Percentiles rank a stretch among this genome's conserved stretches.
Evolutionary conservation across 495 filamentous ascomycete species (phyloP).

Genomic region (Penicillium paxilli): DNA sequence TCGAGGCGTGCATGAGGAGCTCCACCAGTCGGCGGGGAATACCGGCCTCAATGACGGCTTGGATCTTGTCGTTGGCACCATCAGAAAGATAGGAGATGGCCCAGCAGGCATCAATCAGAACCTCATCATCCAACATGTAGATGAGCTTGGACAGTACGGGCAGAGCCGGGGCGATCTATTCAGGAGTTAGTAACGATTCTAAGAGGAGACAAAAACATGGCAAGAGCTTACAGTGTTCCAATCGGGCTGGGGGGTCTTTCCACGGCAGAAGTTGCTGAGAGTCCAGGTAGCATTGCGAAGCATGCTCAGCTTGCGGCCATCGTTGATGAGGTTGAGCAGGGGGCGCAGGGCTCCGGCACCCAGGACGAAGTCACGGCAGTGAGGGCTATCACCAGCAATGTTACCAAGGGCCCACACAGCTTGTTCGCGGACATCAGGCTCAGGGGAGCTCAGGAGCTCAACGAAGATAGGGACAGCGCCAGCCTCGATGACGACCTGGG

Average conservation of each 20-base stretch:
- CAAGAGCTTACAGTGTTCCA: slow-evolving; percentile 75
- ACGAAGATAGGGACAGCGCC: slow-evolving; percentile 99
- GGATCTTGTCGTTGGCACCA: slow-evolving; percentile 98
- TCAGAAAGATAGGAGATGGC: slow-evolving; percentile 99
- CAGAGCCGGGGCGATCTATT: slow-evolving; percentile 90
- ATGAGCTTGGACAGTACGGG: slow-evolving; percentile 96
- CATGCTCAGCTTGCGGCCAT: slow-evolving; percentile 99
- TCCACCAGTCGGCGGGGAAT: slow-evolving; percentile 97
- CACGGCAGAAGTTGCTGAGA: slow-evolving; percentile 99
- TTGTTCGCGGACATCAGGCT: slow-evolving; percentile 98
- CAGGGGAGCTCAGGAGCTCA: slow-evolving; percentile 89
- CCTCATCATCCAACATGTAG: slow-evolving; percentile 97
- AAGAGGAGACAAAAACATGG: neutral
- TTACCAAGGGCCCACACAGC: slow-evolving; percentile 99
- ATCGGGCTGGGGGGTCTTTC: slow-evolving; percentile 98
- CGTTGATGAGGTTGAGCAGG: slow-evolving; percentile 82
- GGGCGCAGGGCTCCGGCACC: slow-evolving; percentile 87
- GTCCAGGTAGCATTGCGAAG: slow-evolving; percentile 99
- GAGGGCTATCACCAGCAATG: slow-evolving; percentile 97
- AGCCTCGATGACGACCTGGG: slow-evolving; percentile 97
- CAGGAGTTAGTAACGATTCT: neutral
- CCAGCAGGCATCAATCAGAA: slow-evolving; percentile 99
- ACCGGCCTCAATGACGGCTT: slow-evolving; percentile 97
- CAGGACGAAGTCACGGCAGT: slow-evolving; percentile 94
- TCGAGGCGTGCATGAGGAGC: slow-evolving; percentile 98